A percentile compares a stretch with the other conserved stretches of the same genome.
Conservation (phyloP, 83 land plant species). For the Isoetes engelmannii region DNA sequence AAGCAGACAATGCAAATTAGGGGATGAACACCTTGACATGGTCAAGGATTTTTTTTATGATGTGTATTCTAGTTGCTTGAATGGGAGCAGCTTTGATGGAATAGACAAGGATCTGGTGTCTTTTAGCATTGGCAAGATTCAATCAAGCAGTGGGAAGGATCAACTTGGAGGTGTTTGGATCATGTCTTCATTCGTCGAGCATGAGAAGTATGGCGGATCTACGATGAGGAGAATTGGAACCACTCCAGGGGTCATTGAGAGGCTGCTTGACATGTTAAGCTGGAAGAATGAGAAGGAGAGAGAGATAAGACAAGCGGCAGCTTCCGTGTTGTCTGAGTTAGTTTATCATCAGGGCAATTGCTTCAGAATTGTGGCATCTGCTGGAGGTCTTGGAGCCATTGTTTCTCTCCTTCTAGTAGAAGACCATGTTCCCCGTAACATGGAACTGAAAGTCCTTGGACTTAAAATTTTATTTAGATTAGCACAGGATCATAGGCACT, state of each 20-base stretch:
- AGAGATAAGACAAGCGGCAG: slow-evolving; percentile 1
- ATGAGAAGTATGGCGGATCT: not conserved
- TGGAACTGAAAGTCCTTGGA: too few species aligned
- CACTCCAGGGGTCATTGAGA: not conserved
- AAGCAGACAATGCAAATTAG: too few species aligned
- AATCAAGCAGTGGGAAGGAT: not conserved
- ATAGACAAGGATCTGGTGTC: slow-evolving; percentile 2
- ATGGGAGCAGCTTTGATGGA: not conserved
- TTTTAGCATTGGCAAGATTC: slow-evolving; percentile 1
- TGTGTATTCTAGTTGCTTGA: slow-evolving; percentile 6
- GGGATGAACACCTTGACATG: not conserved
- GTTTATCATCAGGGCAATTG: not conserved
- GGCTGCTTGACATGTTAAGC: not conserved
- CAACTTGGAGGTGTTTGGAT: not conserved
- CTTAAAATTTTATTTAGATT: too few species aligned
- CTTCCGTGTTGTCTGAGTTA: not conserved
- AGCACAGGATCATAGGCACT: too few species aligned
- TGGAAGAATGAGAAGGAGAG: not conserved
- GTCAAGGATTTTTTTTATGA: too few species aligned
- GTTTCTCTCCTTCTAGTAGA: too few species aligned
- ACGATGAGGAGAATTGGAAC: not conserved
- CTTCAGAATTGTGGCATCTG: not conserved
- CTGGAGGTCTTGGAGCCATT: not conserved
- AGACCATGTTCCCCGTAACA: too few species aligned
- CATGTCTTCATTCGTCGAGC: too few species aligned